Percentiles rank a stretch among this genome's conserved stretches.
These are phyloP conservation scores for Alloteropsis semialata DNA, from an alignment of 176 grass and related monocot genomes.

Conservation along the genomic window DNA sequence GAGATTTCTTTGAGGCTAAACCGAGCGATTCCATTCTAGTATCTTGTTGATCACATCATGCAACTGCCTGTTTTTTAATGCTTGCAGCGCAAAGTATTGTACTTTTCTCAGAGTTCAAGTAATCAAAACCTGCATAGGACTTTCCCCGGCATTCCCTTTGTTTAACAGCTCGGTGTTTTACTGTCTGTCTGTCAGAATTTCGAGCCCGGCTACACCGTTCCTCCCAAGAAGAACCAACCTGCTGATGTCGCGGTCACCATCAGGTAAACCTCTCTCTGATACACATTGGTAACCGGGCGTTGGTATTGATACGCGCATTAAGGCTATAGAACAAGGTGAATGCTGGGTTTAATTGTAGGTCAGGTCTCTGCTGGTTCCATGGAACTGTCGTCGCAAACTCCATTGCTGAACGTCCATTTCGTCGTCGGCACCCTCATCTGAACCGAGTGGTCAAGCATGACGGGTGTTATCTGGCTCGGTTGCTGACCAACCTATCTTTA, in stretches of 20 bases:
- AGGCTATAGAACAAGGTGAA: constrained; percentile 21
- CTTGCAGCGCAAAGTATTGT: constrained; percentile 1
- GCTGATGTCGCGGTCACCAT: constrained; percentile 62
- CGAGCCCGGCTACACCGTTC: constrained; percentile 63
- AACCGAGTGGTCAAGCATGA: not conserved
- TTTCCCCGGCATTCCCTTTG: not conserved
- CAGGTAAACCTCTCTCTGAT: constrained; percentile 30
- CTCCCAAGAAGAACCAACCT: constrained; percentile 57
- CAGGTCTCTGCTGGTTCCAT: not conserved
- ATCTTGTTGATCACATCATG: constrained; percentile 10
- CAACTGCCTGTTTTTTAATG: not conserved
- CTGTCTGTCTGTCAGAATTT: constrained; percentile 58
- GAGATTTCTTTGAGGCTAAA: too few relatives aligned
- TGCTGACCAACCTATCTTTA: constrained; percentile 14
- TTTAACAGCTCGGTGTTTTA: constrained; percentile 19
- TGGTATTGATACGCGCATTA: not conserved
- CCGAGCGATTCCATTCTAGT: not conserved
- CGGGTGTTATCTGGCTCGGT: not conserved
- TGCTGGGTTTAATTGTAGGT: constrained; percentile 16
- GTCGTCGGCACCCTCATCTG: not conserved
- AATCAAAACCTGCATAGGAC: not conserved
- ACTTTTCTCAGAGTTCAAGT: constrained; percentile 12
- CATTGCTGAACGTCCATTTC: not conserved
- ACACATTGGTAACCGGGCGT: not conserved
- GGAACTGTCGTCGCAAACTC: not conserved